Evolutionary conservation across 2,329 filamentous ascomycete genomes (phyloP).

Genomic region (Hortaea werneckii): DNA sequence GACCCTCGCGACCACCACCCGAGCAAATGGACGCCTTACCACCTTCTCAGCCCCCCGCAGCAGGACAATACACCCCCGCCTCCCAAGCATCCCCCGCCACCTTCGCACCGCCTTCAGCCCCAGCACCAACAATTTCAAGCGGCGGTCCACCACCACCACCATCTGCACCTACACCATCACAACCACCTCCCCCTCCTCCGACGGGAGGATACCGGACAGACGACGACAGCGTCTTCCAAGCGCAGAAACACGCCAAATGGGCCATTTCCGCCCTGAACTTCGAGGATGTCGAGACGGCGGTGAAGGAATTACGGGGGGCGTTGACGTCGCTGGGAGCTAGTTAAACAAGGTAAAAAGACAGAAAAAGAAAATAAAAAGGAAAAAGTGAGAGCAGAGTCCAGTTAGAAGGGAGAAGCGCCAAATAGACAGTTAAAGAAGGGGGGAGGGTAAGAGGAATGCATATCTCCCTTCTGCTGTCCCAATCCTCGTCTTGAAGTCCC

Average conservation of each 20-base stretch:
- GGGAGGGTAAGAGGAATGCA: too few relatives aligned
- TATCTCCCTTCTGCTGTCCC: too few relatives aligned
- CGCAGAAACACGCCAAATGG: constrained; percentile 95
- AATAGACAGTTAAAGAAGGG: too few relatives aligned
- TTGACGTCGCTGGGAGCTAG: constrained; percentile 58
- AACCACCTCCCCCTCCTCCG: constrained; percentile 14
- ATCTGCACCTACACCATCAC: constrained; percentile 2
- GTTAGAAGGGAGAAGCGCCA: too few relatives aligned
- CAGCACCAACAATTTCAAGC: neutral
- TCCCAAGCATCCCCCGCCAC: neutral
- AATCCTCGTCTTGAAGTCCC: too few relatives aligned
- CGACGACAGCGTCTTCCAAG: constrained; percentile 60
- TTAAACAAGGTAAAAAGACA: constrained; percentile 21
- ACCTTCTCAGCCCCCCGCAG: neutral
- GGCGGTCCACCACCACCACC: constrained; percentile 2
- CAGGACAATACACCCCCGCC: neutral
- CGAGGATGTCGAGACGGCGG: constrained; percentile 83
- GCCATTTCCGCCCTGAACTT: constrained; percentile 95
- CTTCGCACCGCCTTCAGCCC: neutral
- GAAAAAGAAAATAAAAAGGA: too few relatives aligned
- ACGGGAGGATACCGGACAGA: constrained; percentile 46
- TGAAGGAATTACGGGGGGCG: constrained; percentile 71
- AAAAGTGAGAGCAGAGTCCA: too few relatives aligned
- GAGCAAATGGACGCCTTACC: neutral
- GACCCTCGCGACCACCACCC: neutral